A percentile compares a stretch with the other conserved stretches of the same genome.
Conservation (phyloP, 2,329 filamentous ascomycete species). For the Pseudofabraea citricarpa region DNA sequence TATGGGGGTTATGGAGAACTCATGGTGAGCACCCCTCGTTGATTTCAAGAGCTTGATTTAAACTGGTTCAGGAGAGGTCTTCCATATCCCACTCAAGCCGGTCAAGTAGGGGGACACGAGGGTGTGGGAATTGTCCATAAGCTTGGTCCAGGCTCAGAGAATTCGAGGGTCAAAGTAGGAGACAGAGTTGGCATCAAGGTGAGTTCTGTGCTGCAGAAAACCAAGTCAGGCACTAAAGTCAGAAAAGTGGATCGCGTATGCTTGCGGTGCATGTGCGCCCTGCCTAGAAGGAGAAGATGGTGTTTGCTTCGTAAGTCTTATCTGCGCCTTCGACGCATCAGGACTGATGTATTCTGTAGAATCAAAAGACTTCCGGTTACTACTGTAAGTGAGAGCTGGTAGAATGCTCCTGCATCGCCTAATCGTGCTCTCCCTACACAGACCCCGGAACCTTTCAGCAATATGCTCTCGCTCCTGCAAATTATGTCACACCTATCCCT, state of each 20-base stretch:
- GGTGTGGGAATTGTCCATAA: constrained; percentile 62
- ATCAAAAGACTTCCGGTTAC: constrained; percentile 58
- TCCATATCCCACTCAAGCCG: constrained; percentile 51
- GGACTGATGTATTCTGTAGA: constrained; percentile 20
- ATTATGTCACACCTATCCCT: constrained; percentile 67
- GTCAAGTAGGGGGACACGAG: constrained; percentile 66
- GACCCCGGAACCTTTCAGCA: constrained; percentile 68
- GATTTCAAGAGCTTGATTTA: constrained; percentile 2
- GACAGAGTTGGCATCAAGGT: constrained; percentile 66
- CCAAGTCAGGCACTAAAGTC: constrained; percentile 2
- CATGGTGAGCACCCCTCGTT: constrained; percentile 26
- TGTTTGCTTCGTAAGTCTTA: constrained; percentile 54
- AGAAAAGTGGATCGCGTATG: constrained; percentile 46
- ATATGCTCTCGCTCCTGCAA: constrained; percentile 58
- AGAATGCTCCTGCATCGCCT: no score
- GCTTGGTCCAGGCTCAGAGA: constrained; percentile 55
- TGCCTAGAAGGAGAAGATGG: constrained; percentile 56
- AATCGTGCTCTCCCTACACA: no score
- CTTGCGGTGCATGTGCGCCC: constrained; percentile 47
- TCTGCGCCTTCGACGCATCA: background rate
- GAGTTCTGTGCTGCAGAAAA: constrained; percentile 16
- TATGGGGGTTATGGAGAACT: constrained; percentile 49
- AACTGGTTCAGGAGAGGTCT: constrained; percentile 43
- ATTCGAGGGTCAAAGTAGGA: constrained; percentile 54
- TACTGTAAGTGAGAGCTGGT: constrained; percentile 40